Evolutionary conservation across 2,329 filamentous ascomycete species (phyloP), one percentile per base, ranked within the genome.

Genomic region (Penicillium sp.): DNA sequence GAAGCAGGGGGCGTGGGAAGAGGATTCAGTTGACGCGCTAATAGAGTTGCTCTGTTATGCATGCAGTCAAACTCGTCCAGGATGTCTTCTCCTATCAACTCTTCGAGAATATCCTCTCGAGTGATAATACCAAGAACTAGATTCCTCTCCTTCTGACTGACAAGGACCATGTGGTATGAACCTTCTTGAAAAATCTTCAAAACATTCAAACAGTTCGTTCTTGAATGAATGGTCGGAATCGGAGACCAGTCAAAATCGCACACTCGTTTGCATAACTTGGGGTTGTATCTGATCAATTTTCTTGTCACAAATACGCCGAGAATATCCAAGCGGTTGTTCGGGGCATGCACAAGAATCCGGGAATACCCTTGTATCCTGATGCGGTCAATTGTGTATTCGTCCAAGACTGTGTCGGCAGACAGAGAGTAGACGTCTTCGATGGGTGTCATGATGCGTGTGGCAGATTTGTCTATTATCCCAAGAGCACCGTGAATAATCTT

Each of bases 131-230:
- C 93, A 11, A 96, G 79, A 6, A 92, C 91, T 44, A 93, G 93
- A 67, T 90, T 87, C 67, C 95, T 87, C 63, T 95, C 90, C 13
- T 93, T 92, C 0, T 93, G 93, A 61, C 78, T 96, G 7, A 98
- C 93, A 19, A 98, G 81, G 0, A 98, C 92, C 92, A 99, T 96
- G 75, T 98, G 93, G 2, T 92, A 96, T 74, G 98, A 97, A 68
- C 93, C 93, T 79, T 99, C 93, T 74, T 98, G 95, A 79, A 99
- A 99, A 76, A 96, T 98, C 78, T 98, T 99, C 77, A 99, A 90
- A 68, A 98, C 97, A 74, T 98, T 95, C 56, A 99, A 78, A 71
- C 93, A 98, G 77, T 92, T 96, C 0, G 93, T 98, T 70, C 96
- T 90, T 0, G 93, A 90, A 11, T 90, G 85, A 0, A 93, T 98